Percentiles rank a stretch among this genome's conserved stretches.
Evolutionary conservation across 2,329 filamentous ascomycete species (phyloP).

Genomic region (Diaporthe sp.): DNA sequence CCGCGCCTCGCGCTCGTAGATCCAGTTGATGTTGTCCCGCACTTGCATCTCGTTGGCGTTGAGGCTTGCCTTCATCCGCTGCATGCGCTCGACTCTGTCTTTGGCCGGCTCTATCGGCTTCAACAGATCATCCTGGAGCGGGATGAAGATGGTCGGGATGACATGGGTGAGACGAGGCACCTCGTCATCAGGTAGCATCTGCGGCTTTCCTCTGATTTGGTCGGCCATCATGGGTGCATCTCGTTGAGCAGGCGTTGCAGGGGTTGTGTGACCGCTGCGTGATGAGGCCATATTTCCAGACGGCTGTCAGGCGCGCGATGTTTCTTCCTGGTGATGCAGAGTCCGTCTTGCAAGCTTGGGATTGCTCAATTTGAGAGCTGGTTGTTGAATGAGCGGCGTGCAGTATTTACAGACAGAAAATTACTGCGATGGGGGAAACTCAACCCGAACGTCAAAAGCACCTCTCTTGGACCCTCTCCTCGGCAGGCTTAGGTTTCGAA

Average conservation of each 20-base stretch:
- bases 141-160: conserved; percentile 52
- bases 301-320: not conserved
- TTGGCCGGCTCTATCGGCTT: conserved; percentile 46
- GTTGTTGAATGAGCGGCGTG: not conserved
- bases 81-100: conserved; percentile 48
- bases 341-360: not conserved
- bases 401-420: not conserved
- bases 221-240: conserved; percentile 6
- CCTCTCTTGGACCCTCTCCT: not conserved
- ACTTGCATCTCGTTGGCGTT: conserved; percentile 50
- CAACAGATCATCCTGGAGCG: conserved; percentile 50
- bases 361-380: not conserved
- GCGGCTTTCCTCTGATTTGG: not conserved
- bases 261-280: not conserved
- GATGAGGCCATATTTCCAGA: conserved; percentile 23
- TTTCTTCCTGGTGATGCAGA: not conserved
- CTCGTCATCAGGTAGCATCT: conserved; percentile 34
- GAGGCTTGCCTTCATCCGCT: conserved; percentile 49
- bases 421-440: not conserved
- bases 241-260: not conserved
- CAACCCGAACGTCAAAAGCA: not conserved
- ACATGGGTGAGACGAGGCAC: conserved; percentile 49
- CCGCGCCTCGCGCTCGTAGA: conserved; percentile 52
- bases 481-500: not conserved
- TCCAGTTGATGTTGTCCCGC: conserved; percentile 50